A percentile compares a stretch with the other conserved stretches of the same genome.
Conservation (phyloP, 192 early-diverging fungal species). For the Gigaspora rosea region DNA sequence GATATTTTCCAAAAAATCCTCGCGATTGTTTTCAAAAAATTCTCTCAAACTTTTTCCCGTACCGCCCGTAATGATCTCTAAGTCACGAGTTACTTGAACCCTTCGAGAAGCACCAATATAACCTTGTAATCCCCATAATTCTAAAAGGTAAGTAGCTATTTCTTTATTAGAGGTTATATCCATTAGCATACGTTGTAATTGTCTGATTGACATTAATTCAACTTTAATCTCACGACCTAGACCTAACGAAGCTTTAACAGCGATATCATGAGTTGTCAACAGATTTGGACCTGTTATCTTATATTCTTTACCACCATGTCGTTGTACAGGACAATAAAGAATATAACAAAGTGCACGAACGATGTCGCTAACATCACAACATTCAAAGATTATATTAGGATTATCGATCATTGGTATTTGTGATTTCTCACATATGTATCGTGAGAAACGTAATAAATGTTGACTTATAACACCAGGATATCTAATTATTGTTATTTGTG, state of each 20-base stretch:
- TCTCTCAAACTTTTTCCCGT: slow-evolving; percentile 12
- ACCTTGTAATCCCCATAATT: slow-evolving; percentile 16
- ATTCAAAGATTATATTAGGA: background rate
- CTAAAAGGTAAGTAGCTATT: slow-evolving; percentile 5
- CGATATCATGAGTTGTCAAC: background rate
- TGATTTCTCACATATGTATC: background rate
- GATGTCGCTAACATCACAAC: background rate
- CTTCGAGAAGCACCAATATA: background rate
- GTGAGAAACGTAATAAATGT: background rate
- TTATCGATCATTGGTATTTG: slow-evolving; percentile 14
- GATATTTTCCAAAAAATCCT: no score
- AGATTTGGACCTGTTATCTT: slow-evolving; percentile 12
- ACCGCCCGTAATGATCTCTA: background rate
- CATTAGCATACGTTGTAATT: background rate
- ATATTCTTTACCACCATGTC: slow-evolving; percentile 12
- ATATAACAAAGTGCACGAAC: slow-evolving; percentile 2
- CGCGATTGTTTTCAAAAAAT: slow-evolving; percentile 1
- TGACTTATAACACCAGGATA: slow-evolving; percentile 16
- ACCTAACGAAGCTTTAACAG: slow-evolving; percentile 11
- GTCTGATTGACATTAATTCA: background rate
- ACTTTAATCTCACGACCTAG: background rate
- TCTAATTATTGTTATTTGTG: slow-evolving; percentile 7
- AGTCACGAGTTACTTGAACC: slow-evolving; percentile 12
- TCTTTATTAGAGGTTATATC: background rate
- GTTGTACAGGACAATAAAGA: background rate